A percentile compares a stretch with the other conserved stretches of the same genome.
These are phyloP conservation scores for Noccaea caerulescens DNA, from an alignment of 345 rosid species.

Conservation along the genomic window DNA sequence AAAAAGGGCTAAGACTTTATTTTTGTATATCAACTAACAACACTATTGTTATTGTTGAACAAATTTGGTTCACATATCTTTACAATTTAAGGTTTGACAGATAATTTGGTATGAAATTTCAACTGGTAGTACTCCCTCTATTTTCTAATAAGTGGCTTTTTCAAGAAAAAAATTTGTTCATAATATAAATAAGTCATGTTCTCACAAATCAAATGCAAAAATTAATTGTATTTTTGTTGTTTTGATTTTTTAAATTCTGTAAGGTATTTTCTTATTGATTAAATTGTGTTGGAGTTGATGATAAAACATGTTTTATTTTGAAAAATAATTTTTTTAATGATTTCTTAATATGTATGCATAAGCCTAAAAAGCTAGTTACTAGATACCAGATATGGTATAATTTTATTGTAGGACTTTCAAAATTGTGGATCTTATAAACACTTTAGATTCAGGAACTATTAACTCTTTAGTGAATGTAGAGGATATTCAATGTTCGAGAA, in stretches of 20 bases:
- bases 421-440: neutral
- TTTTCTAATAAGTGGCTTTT: too few relatives aligned
- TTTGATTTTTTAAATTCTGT: too few relatives aligned
- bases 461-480: neutral
- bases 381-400: neutral
- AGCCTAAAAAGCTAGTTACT: too few relatives aligned
- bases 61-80: slow-evolving; percentile 14
- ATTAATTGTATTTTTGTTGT: too few relatives aligned
- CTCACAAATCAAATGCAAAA: too few relatives aligned
- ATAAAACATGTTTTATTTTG: too few relatives aligned
- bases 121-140: neutral
- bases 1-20: neutral
- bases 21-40: neutral
- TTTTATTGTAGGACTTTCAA: neutral
- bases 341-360: too few relatives aligned
- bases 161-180: too few relatives aligned
- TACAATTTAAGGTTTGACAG: slow-evolving; percentile 10
- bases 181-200: too few relatives aligned
- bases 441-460: neutral
- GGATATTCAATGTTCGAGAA: slow-evolving; percentile 8
- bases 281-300: too few relatives aligned
- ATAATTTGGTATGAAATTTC: neutral
- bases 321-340: too few relatives aligned
- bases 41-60: neutral
- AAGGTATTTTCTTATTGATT: too few relatives aligned